Evolutionary conservation across 2,329 filamentous ascomycete species (phyloP), one percentile per base, ranked within the genome.

Genomic region (Trichoderma brevicompactum): DNA sequence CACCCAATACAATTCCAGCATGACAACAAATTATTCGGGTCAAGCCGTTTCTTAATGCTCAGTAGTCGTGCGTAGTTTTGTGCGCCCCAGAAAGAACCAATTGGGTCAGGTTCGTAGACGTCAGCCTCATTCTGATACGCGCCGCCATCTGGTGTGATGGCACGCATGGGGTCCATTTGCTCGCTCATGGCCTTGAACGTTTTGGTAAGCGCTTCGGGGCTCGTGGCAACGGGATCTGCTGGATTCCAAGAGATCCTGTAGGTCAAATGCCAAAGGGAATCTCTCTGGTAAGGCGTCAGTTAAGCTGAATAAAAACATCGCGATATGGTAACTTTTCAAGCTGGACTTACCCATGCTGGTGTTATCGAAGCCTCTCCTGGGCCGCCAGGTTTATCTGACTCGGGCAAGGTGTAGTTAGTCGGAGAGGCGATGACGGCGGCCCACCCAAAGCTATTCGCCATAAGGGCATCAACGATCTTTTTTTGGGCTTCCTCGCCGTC

Each of bases 21-120:
- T 12, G 52, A 53, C 36, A 81, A 82, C 10, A 85, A 61, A 5
- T 72, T 70, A 1, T 73, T 55, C 7, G 79, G 74, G 70, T 83
- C 83, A 68, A 80, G 83, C 69, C 75, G 78, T 36, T 75, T 69
- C 78, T 86, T 86, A 46, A 85, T 75, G 2, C 46, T 48, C 19
- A 77, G 55, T 23, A 83, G 68, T 2, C 65, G 66, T 0, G 70
- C 67, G 64, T 83, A 83, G 66, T 81, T 81, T 32, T 52, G 17
- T 10, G 36, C 28, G 7, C 68, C 68, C 56, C 67, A 69, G 53
- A 74, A 76, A 1, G 69, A 67, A 36, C 68, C 49, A 4, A 70
- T 67, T 32, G 70, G 74, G 12, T 74, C 71, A 1, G 69, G 69
- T 55, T 74, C 71, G 48, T 69, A 69, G 19, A 72, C 69, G 43